phyloP scores from a whole-genome alignment of 2,329 filamentous ascomycete genomes.

The Arthrobotrys sphaeroides region DNA sequence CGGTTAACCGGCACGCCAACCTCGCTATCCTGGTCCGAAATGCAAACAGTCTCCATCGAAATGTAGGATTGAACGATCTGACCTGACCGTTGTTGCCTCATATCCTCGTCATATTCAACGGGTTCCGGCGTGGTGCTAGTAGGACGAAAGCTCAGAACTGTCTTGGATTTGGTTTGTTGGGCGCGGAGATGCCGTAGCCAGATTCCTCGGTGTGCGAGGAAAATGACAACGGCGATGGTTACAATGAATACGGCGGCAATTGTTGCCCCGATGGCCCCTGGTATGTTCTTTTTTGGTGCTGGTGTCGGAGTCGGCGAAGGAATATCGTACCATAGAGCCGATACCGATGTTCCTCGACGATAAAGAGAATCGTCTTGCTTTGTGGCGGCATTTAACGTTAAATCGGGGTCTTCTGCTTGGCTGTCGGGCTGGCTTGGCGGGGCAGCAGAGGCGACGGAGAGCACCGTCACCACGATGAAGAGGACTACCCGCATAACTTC shows the following conservation, averaged over 20 bases:
- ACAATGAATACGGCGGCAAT: slow-evolving; percentile 47
- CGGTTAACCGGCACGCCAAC: slow-evolving; percentile 43
- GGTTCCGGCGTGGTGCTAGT: slow-evolving; percentile 51
- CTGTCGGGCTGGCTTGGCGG: slow-evolving; percentile 44
- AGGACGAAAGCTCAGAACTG: slow-evolving; percentile 51
- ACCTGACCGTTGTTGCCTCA: slow-evolving; percentile 51
- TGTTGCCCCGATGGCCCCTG: slow-evolving; percentile 43
- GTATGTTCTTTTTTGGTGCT: slow-evolving; percentile 47
- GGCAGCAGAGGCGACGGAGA: slow-evolving; percentile 44
- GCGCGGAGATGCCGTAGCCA: slow-evolving; percentile 50
- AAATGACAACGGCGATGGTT: slow-evolving; percentile 46
- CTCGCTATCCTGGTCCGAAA: slow-evolving; percentile 52
- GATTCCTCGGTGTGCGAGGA: slow-evolving; percentile 49
- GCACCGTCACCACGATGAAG: slow-evolving; percentile 40
- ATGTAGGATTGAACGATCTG: slow-evolving; percentile 52
- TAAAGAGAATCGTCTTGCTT: slow-evolving; percentile 17
- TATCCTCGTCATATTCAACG: slow-evolving; percentile 51
- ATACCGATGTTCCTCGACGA: slow-evolving; percentile 38
- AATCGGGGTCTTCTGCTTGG: slow-evolving; percentile 20
- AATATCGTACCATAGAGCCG: slow-evolving; percentile 50
- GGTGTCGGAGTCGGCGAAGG: slow-evolving; percentile 42
- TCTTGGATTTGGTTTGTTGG: slow-evolving; percentile 48
- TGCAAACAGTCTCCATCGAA: slow-evolving; percentile 52
- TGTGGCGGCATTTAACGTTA: slow-evolving; percentile 6
- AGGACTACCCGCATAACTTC: slow-evolving; percentile 43